Evolutionary conservation across 305 asterid species (phyloP).

Genomic region (Plantago coronopus): DNA sequence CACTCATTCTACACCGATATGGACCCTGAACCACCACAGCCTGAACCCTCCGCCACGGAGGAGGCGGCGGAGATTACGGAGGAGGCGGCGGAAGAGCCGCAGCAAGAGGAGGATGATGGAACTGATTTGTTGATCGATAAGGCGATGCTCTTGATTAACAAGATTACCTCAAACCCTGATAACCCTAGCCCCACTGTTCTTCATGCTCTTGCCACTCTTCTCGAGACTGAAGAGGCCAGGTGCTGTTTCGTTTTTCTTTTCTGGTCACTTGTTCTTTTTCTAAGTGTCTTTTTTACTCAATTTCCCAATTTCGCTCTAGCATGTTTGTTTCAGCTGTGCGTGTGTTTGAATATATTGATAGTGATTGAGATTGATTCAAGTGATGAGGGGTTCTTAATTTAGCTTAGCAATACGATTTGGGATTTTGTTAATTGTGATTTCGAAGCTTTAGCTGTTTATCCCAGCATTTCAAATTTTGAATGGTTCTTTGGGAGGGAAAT

Average conservation of each 20-base stretch:
- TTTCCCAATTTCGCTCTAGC: background rate
- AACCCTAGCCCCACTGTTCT: conserved; percentile 78
- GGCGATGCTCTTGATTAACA: conserved; percentile 73
- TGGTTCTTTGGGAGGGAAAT: no score
- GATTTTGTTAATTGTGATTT: background rate
- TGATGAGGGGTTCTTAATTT: background rate
- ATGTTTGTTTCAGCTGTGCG: no score
- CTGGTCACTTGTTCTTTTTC: background rate
- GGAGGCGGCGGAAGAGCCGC: conserved; percentile 34
- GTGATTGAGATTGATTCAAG: background rate
- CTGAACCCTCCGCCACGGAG: conserved; percentile 10
- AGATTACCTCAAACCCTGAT: conserved; percentile 63
- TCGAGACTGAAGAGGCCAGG: conserved; percentile 85
- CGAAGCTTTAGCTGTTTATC: background rate
- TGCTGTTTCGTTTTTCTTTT: conserved; percentile 21
- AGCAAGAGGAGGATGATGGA: conserved; percentile 50
- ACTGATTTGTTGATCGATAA: conserved; percentile 55
- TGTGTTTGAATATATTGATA: no score
- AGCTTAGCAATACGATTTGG: background rate
- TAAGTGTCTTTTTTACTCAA: background rate
- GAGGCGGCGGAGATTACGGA: conserved; percentile 33
- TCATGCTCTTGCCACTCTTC: conserved; percentile 78
- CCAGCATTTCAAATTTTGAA: no score
- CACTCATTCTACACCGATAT: no score
- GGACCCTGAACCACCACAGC: conserved; percentile 26